These are phyloP conservation scores for Coleophoma eucalyptorum DNA, from an alignment of 2,329 filamentous ascomycete species.

Conservation along the genomic window DNA sequence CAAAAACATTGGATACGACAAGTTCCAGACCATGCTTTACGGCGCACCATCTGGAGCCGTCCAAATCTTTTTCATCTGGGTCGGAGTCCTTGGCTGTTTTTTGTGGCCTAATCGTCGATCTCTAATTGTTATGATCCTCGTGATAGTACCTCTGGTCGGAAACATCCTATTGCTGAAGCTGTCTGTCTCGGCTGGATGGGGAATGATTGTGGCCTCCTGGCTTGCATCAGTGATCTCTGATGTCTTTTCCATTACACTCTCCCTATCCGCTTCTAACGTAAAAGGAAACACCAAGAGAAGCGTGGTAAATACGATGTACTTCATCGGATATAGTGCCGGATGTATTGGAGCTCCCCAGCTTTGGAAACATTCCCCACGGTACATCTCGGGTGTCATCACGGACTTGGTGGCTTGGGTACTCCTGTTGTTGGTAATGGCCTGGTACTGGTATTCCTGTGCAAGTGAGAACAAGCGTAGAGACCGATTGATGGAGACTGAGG, in stretches of 20 bases:
- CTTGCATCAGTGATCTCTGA: slow-evolving; percentile 40
- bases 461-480: slow-evolving; percentile 28
- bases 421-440: slow-evolving; percentile 28
- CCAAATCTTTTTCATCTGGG: slow-evolving; percentile 41
- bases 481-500: not conserved
- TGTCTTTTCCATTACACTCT: slow-evolving; percentile 37
- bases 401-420: slow-evolving; percentile 39
- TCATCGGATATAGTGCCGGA: slow-evolving; percentile 44
- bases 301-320: slow-evolving; percentile 42
- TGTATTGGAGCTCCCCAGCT: slow-evolving; percentile 44
- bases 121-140: slow-evolving; percentile 34
- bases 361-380: slow-evolving; percentile 33
- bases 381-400: slow-evolving; percentile 35
- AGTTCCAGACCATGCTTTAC: slow-evolving; percentile 41
- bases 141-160: slow-evolving; percentile 39
- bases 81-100: slow-evolving; percentile 34
- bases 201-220: slow-evolving; percentile 44
- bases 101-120: slow-evolving; percentile 35
- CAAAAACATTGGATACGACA: slow-evolving; percentile 38
- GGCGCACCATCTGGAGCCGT: slow-evolving; percentile 44
- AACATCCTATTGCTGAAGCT: slow-evolving; percentile 39
- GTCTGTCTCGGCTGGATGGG: slow-evolving; percentile 36
- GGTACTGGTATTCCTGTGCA: slow-evolving; percentile 31
- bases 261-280: slow-evolving; percentile 42
- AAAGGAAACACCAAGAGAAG: slow-evolving; percentile 48